These are phyloP conservation scores for Luzula sylvatica DNA, from an alignment of 176 grass and related monocot genomes.

Conservation along the genomic window DNA sequence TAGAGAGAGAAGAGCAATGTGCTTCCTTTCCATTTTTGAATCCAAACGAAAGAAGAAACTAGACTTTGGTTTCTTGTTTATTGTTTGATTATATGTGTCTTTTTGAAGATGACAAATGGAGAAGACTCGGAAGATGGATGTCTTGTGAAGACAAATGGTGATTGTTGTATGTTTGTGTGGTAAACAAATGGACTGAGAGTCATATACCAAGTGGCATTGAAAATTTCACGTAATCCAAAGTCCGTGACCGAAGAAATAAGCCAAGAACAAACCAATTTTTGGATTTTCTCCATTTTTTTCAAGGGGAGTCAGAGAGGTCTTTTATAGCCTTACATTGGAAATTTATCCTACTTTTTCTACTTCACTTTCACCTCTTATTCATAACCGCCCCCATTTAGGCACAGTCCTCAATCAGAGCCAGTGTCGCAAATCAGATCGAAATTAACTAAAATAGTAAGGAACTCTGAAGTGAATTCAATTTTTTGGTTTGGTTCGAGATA, in stretches of 20 bases:
- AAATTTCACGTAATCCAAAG: conserved; percentile 14
- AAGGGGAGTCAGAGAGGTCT: too few species aligned
- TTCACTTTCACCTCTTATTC: too few species aligned
- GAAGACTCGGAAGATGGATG: neutral
- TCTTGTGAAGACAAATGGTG: neutral
- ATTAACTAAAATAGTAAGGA: too few species aligned
- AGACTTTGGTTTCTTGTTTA: conserved; percentile 1
- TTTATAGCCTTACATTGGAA: too few species aligned
- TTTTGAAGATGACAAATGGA: conserved; percentile 11
- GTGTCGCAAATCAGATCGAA: too few species aligned
- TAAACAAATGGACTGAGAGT: neutral
- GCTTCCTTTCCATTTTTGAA: conserved; percentile 4
- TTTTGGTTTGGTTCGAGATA: too few species aligned
- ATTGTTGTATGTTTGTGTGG: neutral
- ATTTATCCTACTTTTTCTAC: too few species aligned
- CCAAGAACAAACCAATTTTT: neutral
- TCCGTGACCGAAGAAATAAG: conserved; percentile 17
- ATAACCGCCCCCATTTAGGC: too few species aligned
- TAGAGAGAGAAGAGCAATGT: neutral
- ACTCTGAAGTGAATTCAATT: too few species aligned
- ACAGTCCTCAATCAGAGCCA: too few species aligned
- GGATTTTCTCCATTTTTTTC: conserved; percentile 10
- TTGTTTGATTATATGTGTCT: neutral
- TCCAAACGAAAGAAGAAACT: neutral
- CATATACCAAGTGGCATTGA: conserved; percentile 1